phyloP scores from a whole-genome alignment of 2,329 filamentous ascomycete genomes.

The Colletotrichum tropicicola region DNA sequence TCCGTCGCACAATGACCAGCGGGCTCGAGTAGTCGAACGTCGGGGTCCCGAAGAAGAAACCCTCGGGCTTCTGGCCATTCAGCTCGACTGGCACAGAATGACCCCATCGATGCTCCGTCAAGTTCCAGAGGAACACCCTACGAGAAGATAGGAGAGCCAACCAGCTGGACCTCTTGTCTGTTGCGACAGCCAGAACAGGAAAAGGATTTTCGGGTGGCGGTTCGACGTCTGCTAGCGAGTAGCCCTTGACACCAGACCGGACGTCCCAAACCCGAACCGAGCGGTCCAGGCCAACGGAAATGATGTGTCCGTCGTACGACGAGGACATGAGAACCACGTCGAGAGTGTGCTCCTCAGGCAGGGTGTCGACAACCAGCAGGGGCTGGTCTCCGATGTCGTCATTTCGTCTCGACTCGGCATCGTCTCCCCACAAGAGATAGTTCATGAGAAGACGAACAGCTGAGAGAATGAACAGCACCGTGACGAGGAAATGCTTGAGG shows the following conservation, averaged over 20 bases:
- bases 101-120: constrained; percentile 65
- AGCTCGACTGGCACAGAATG: constrained; percentile 63
- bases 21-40: constrained; percentile 48
- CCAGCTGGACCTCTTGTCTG: constrained; percentile 72
- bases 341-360: constrained; percentile 71
- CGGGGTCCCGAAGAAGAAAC: constrained; percentile 69
- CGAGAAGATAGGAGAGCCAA: constrained; percentile 71
- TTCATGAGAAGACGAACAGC: constrained; percentile 77
- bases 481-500: constrained; percentile 66
- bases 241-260: constrained; percentile 52
- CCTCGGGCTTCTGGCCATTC: constrained; percentile 65
- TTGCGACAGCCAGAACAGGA: constrained; percentile 69
- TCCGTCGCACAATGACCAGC: constrained; percentile 70
- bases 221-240: constrained; percentile 51
- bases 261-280: constrained; percentile 73
- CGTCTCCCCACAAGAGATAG: constrained; percentile 75
- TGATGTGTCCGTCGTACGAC: constrained; percentile 70
- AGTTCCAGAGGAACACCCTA: constrained; percentile 70
- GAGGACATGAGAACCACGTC: constrained; percentile 74
- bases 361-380: constrained; percentile 66
- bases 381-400: constrained; percentile 57
- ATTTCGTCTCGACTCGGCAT: constrained; percentile 54
- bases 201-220: constrained; percentile 56
- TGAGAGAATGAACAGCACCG: constrained; percentile 69
- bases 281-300: constrained; percentile 77